These are phyloP conservation scores for Quercus glauca DNA, from an alignment of 306 rosid genomes.

Conservation along the genomic window DNA sequence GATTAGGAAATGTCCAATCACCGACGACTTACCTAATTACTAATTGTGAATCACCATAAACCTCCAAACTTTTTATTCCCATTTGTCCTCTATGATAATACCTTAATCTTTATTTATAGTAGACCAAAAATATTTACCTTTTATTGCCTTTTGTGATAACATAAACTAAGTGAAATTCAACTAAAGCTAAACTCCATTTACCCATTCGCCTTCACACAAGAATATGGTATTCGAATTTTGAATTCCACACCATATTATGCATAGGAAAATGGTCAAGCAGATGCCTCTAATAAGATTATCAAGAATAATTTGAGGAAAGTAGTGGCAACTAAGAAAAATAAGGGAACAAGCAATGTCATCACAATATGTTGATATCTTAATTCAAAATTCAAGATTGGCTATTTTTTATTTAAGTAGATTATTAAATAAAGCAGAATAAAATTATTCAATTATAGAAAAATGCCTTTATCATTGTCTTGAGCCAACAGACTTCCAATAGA, in stretches of 20 bases:
- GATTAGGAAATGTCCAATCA: too few species aligned
- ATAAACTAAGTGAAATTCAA: background rate
- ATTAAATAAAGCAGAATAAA: background rate
- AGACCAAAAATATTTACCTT: background rate
- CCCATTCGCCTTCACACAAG: background rate
- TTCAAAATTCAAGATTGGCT: background rate
- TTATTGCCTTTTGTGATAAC: background rate
- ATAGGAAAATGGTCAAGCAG: too few species aligned
- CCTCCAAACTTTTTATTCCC: too few species aligned
- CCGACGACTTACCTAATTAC: background rate
- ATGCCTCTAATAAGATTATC: too few species aligned
- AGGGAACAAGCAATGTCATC: too few species aligned
- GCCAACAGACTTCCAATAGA: background rate
- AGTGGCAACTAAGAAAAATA: too few species aligned
- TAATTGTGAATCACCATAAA: background rate
- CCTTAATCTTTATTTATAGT: too few species aligned
- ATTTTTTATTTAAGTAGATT: background rate
- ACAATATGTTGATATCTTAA: background rate
- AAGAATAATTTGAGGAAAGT: too few species aligned
- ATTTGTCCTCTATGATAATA: too few species aligned
- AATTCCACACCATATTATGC: too few species aligned
- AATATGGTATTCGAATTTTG: too few species aligned
- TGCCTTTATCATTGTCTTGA: background rate
- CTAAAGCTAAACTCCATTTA: background rate
- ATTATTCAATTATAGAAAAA: background rate